A percentile compares a stretch with the other conserved stretches of the same genome.
These are phyloP conservation scores for Aspergillus sclerotialis DNA, from an alignment of 2,329 filamentous ascomycete genomes.

Conservation along the genomic window DNA sequence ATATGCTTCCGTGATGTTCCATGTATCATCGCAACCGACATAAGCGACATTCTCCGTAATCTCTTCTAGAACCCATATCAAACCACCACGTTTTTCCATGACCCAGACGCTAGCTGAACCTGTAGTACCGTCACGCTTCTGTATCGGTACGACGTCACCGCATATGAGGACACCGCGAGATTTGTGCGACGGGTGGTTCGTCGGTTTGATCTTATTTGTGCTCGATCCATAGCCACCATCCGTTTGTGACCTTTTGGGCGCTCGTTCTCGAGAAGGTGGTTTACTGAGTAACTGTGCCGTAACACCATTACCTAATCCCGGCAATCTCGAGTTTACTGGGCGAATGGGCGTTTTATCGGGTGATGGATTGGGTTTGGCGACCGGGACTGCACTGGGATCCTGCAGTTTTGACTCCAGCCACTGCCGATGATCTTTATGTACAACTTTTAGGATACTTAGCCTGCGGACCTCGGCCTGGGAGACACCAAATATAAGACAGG, in stretches of 20 bases:
- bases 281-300: constrained; percentile 85
- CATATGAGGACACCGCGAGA: constrained; percentile 87
- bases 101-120: constrained; percentile 97
- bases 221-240: constrained; percentile 50
- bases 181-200: constrained; percentile 64
- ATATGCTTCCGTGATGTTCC: constrained; percentile 59
- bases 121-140: constrained; percentile 85
- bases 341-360: constrained; percentile 33
- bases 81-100: constrained; percentile 86
- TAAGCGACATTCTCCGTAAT: constrained; percentile 89
- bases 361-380: constrained; percentile 21
- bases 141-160: constrained; percentile 96
- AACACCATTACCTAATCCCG: constrained; percentile 71
- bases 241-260: constrained; percentile 45
- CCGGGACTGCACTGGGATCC: constrained; percentile 51
- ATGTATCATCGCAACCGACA: constrained; percentile 69
- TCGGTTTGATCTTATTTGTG: constrained; percentile 46
- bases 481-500: constrained; percentile 97
- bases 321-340: constrained; percentile 26
- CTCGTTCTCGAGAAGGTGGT: constrained; percentile 53
- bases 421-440: constrained; percentile 76
- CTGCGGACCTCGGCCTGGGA: constrained; percentile 92
- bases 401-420: constrained; percentile 86
- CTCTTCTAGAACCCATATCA: constrained; percentile 98
- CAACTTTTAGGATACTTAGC: constrained; percentile 90